These are phyloP conservation scores for Linnemannia elongata DNA, from an alignment of 192 early-diverging fungal species.

Conservation along the genomic window DNA sequence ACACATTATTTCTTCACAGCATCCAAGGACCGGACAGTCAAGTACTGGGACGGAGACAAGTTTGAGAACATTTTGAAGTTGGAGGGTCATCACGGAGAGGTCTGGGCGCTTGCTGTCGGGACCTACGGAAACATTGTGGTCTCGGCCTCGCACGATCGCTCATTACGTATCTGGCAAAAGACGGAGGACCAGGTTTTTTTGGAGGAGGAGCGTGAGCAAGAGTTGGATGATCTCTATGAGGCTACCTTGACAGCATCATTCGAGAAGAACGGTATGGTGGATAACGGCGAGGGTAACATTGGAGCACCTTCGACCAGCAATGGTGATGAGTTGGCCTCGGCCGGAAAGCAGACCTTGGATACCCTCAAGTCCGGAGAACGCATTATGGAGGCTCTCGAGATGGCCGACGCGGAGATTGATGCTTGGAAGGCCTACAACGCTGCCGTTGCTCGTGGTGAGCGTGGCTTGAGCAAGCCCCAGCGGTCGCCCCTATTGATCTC, in stretches of 20 bases:
- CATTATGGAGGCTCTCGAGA: slow-evolving; percentile 92
- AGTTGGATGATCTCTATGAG: slow-evolving; percentile 93
- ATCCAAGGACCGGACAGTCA: slow-evolving; percentile 89
- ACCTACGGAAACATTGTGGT: slow-evolving; percentile 92
- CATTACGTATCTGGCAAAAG: slow-evolving; percentile 95
- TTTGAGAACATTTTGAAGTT: slow-evolving; percentile 96
- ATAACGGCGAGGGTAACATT: slow-evolving; percentile 65
- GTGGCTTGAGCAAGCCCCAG: slow-evolving; percentile 49
- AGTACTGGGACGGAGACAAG: slow-evolving; percentile 98
- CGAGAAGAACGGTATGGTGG: slow-evolving; percentile 65
- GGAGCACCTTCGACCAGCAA: slow-evolving; percentile 51
- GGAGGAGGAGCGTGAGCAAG: slow-evolving; percentile 96
- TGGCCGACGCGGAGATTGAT: slow-evolving; percentile 86
- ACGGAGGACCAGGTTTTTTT: slow-evolving; percentile 95
- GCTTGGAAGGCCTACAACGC: slow-evolving; percentile 76
- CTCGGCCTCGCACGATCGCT: slow-evolving; percentile 92
- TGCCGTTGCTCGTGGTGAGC: slow-evolving; percentile 52
- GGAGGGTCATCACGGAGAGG: slow-evolving; percentile 92
- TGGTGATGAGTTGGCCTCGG: slow-evolving; percentile 73
- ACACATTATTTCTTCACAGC: slow-evolving; percentile 97
- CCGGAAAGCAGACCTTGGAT: slow-evolving; percentile 91
- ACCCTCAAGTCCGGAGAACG: slow-evolving; percentile 97
- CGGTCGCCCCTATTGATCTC: slow-evolving; percentile 54
- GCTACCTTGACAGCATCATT: slow-evolving; percentile 75
- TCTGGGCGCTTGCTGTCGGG: slow-evolving; percentile 93